Base-by-base conservation (phyloP, 305 asterid genomes). In the Fraxinus ornus region DNA sequence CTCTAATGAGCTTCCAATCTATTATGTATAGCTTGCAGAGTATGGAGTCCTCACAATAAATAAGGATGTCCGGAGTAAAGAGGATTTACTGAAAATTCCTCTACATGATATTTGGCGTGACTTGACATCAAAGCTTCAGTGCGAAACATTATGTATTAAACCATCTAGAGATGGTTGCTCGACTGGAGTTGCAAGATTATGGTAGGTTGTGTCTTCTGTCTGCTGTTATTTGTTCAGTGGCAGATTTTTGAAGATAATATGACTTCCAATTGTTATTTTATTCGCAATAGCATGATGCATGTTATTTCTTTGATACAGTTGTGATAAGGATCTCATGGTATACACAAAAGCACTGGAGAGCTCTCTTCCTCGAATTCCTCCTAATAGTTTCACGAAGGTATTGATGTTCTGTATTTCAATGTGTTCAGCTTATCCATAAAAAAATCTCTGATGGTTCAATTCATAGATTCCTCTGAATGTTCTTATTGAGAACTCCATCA, bases 151-250 rank as follows among this genome's bases (percentile, higher is more conserved):
- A 33, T 93, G 98, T 60, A 88, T 94, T 71, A 94, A 94, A 90
- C 98, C 97, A 78, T 95, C 96, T 78, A 90, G 97, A 88, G 98
- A 94, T 87, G 98, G 98, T 83, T 94, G 98, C 86, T 94, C 97
- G 75, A 94, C 98, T 44, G 98, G 98, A 79, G 98, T 94, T 82
- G 98, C 97, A 62, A 90, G 97, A 89, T 84, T 94, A 82, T 85
- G 96, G 98, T 93, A 83, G 35, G 87, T 75, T 70, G 22, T 17
- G 30, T 47, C 80, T n/a, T 32, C 10, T 33, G 21, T 49, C 84
- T 60, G 33, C 19, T 33, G 83, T 73, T 70, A 62, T 66, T 80
- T 62, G 76, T 64, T 47, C 75, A 52, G 75, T 36, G 74, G 57
- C n/a, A 66, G 75, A 39, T 77, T 21, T 44, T 26, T 60, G 2